These are phyloP conservation scores for Fulvia fulva DNA, from an alignment of 2,329 filamentous ascomycete species.

Conservation along the genomic window DNA sequence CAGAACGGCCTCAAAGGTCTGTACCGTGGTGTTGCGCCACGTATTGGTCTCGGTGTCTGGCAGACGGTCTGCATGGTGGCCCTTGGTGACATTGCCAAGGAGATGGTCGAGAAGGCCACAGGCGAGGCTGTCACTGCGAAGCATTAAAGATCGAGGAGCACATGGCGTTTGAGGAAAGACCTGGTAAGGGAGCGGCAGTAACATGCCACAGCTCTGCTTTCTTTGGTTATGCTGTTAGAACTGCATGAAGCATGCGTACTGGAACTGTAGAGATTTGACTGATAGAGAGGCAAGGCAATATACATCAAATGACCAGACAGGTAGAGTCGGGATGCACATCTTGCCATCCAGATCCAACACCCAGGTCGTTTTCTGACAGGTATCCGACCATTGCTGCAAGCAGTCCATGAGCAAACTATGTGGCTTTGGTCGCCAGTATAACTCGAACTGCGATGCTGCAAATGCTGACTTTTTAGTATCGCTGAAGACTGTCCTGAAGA, in stretches of 20 bases:
- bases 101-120: conserved; percentile 61
- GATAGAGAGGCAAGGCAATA: background rate
- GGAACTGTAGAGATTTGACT: conserved; percentile 1
- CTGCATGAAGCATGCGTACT: background rate
- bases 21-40: conserved; percentile 90
- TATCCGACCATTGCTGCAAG: background rate
- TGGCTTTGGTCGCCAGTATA: too few species aligned
- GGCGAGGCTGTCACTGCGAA: conserved; percentile 62
- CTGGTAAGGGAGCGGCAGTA: background rate
- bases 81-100: conserved; percentile 77
- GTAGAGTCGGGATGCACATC: conserved; percentile 5
- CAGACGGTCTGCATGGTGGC: conserved; percentile 99
- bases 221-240: background rate
- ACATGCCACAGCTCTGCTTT: background rate
- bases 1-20: conserved; percentile 85
- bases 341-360: background rate
- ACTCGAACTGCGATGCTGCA: too few species aligned
- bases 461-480: too few species aligned
- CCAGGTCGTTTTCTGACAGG: background rate
- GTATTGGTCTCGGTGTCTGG: conserved; percentile 95
- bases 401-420: too few species aligned
- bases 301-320: conserved; percentile 1
- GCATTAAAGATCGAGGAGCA: conserved; percentile 45
- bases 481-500: too few species aligned
- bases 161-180: conserved; percentile 5